These are phyloP conservation scores for Byssochlamys sp. DNA, from an alignment of 2,329 filamentous ascomycete genomes.

Conservation along the genomic window DNA sequence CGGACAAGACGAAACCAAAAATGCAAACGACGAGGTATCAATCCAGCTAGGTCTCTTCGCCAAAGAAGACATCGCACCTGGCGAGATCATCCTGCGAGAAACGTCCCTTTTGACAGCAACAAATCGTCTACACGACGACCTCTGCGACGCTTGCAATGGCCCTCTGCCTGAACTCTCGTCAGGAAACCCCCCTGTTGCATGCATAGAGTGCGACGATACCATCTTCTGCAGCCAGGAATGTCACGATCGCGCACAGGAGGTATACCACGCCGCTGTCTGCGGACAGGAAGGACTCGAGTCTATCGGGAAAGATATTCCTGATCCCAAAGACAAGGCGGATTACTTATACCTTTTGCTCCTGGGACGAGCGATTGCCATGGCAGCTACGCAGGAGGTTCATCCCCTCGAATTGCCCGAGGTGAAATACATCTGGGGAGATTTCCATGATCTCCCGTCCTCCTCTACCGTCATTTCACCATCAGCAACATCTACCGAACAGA, in stretches of 20 bases:
- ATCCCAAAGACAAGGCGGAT: constrained; percentile 49
- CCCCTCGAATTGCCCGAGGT: constrained; percentile 52
- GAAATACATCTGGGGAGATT: constrained; percentile 59
- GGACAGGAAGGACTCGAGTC: constrained; percentile 46
- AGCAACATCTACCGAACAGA: background rate
- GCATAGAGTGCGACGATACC: constrained; percentile 47
- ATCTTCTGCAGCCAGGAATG: constrained; percentile 53
- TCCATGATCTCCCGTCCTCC: constrained; percentile 27
- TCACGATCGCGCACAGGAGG: constrained; percentile 43
- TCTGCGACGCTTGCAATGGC: constrained; percentile 81
- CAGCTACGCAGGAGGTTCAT: constrained; percentile 49
- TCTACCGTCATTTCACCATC: constrained; percentile 10
- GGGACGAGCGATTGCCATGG: constrained; percentile 50
- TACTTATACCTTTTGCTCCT: constrained; percentile 52
- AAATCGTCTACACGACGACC: constrained; percentile 72
- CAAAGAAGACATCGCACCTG: constrained; percentile 65
- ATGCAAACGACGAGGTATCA: constrained; percentile 28
- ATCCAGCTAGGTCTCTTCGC: constrained; percentile 85
- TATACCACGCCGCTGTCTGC: constrained; percentile 52
- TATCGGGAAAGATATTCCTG: constrained; percentile 49
- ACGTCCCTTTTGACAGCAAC: constrained; percentile 81
- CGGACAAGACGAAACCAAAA: constrained; percentile 6
- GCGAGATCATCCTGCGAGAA: constrained; percentile 69
- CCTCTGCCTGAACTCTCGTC: constrained; percentile 53
- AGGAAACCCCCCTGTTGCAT: constrained; percentile 33